These are phyloP conservation scores for Lepidium didymum DNA, from an alignment of 345 rosid species.

Conservation along the genomic window DNA sequence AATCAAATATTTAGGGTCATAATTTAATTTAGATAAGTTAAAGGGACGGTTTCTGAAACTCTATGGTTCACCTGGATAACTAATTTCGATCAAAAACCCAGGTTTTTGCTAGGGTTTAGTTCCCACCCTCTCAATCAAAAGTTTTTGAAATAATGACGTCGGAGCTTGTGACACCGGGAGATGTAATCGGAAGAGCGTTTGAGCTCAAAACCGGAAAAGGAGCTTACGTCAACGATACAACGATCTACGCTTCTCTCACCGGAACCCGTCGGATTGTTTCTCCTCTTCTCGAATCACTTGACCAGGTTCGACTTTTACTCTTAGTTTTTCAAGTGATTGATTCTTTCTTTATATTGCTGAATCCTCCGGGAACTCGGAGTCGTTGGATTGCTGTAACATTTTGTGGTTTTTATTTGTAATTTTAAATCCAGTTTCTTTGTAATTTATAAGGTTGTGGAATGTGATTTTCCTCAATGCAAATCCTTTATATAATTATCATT, in stretches of 20 bases:
- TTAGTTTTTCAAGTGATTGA: not conserved
- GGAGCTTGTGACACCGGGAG: constrained; percentile 81
- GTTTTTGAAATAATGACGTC: not conserved
- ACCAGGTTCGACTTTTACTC: constrained; percentile 42
- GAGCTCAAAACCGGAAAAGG: constrained; percentile 78
- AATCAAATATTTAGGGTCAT: not conserved
- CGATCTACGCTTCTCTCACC: constrained; percentile 77
- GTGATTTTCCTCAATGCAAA: not conserved
- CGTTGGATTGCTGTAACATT: not conserved
- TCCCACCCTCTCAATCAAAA: not conserved
- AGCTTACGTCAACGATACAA: constrained; percentile 49
- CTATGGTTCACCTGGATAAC: not conserved
- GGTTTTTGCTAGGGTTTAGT: not conserved
- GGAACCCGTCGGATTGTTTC: constrained; percentile 48
- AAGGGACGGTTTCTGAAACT: not conserved
- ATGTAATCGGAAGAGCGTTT: constrained; percentile 49
- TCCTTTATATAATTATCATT: not conserved
- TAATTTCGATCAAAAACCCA: not conserved
- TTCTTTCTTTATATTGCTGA: not conserved
- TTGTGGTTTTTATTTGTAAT: not conserved
- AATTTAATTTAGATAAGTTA: not conserved
- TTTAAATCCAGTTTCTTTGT: not conserved
- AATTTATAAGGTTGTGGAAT: not conserved
- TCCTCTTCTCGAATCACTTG: constrained; percentile 51
- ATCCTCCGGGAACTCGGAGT: not conserved